A percentile compares a stretch with the other conserved stretches of the same genome.
phyloP scores from a whole-genome alignment of 441 rosid species.

The Lepidium campestre region DNA sequence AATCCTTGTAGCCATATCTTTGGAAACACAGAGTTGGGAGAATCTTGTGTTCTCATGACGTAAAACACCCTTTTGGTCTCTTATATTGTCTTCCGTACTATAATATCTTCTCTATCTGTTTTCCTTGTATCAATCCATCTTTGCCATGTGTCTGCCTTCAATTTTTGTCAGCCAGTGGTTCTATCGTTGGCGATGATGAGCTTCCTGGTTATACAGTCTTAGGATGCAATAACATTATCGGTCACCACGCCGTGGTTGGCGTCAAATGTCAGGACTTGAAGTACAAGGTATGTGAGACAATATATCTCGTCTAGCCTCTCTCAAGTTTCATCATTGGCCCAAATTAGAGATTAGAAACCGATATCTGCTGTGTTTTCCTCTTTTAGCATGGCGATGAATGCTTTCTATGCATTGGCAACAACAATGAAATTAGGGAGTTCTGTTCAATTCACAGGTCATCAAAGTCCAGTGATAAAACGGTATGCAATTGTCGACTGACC shows the following conservation, averaged over 20 bases:
- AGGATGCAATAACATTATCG: slow-evolving; percentile 66
- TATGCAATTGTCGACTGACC: slow-evolving; percentile 19
- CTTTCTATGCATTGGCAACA: slow-evolving; percentile 71
- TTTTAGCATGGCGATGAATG: slow-evolving; percentile 70
- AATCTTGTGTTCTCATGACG: slow-evolving; percentile 74
- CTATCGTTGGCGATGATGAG: slow-evolving; percentile 84
- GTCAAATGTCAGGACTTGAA: slow-evolving; percentile 92
- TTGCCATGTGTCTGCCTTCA: slow-evolving; percentile 14
- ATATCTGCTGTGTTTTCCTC: not conserved
- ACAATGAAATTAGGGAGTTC: slow-evolving; percentile 87
- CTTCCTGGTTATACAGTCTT: slow-evolving; percentile 68
- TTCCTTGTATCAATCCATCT: not conserved
- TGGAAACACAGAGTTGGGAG: slow-evolving; percentile 72
- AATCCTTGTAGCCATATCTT: slow-evolving; percentile 74
- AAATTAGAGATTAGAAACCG: not conserved
- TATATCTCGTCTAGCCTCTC: not conserved
- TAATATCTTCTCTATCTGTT: not conserved
- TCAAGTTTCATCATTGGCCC: not conserved
- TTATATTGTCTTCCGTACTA: not conserved
- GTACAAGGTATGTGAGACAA: slow-evolving; percentile 54
- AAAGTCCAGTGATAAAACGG: slow-evolving; percentile 64
- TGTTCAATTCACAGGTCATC: slow-evolving; percentile 89
- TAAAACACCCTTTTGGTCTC: slow-evolving; percentile 26
- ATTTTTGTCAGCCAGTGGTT: slow-evolving; percentile 71
- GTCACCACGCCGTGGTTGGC: slow-evolving; percentile 82